Evolutionary conservation across 768 basidiomycete genomes (phyloP), one percentile per base, ranked within the genome.

Genomic region (Rossbeevera mucosa): DNA sequence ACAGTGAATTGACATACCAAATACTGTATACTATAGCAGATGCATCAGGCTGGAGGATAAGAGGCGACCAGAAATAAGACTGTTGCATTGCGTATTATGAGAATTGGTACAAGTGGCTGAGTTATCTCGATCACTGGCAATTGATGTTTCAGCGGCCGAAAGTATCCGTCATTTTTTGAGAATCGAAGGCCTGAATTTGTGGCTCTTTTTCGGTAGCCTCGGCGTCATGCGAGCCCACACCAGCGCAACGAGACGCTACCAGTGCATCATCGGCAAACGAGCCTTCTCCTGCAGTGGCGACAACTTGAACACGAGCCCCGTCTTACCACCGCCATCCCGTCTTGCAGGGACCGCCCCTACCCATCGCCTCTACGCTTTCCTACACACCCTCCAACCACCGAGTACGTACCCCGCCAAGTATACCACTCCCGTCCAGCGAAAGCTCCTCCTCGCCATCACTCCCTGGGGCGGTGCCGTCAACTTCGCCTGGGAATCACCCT

Each of bases 381-480:
- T 88, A 11, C 79, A 82, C 60, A 69, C 80, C 2, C 59, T 66
- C 1, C 60, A 72, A 6, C 75, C 82, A 6, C 83, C 83, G 0
- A 59, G 72, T 8, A 47, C 63, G 11, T 85, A 80, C 57, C 77
- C 83, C 2, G 59, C 75, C 28, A 74, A 73, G 20, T 64, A 75
- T 25, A 66, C 73, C 2, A 79, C 82, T 0, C 70, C 76, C 2
- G 53, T 86, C 1, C 79, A 81, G 40, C 73, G 76, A 16, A 75
- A 72, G 9, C 69, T 88, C 31, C 75, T 76, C 50, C 64, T 76
- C 9, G 70, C 70, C 18, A 70, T 72, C 7, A 59, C 64, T 28
- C 69, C 71, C 59, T 80, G 74, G 74, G 80, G 80, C 7, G 82
- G 77, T 5, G 54, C 77, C 2, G 80, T 83, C 56, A 88, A 87